Evolutionary conservation across 345 rosid species (phyloP), one percentile per base, ranked within the genome.

Genomic region (Carallia pectinifolia): DNA sequence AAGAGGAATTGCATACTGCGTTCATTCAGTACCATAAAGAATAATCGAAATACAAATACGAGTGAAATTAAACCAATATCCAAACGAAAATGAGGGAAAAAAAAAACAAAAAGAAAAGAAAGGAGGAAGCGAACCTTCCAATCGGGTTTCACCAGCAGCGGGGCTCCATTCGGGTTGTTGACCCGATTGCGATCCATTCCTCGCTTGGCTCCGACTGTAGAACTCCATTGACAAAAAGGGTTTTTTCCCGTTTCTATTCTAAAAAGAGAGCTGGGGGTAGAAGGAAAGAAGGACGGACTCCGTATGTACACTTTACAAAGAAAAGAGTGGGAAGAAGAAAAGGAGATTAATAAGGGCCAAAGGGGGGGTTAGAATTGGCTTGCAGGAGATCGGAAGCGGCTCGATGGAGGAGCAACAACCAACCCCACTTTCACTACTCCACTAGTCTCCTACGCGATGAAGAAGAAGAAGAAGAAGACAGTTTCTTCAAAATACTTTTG

Each of bases 111-210:
- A 9, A 0, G 38, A 36, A 4, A 36, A 6, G 6, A 6, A 36
- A 1, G 0, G 38, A 36, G 38, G 34, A 6, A 47, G 31, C 31
- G n/a, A 4, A 75, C 79, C 79, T 70, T 75, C 79, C 8, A 75
- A 48, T 7, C 71, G 74, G 44, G 74, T 75, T 31, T 68, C 65
- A 50, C 33, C 66, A 0, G 56, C 70, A 0, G 68, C 17, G 7
- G 72, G 64, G 38, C 39, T 69, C 78, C 78, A 74, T 64, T 75
- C 63, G 73, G 63, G 66, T 39, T 53, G 80, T 67, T 79, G 86
- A 54, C 78, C 89, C 71, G 90, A 75, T 40, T 86, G 96, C 13
- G 88, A 83, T 65, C 84, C 93, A 67, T 81, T 84, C 59, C 83
- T 74, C 1, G 76, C 68, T 53, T 86, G 83, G 79, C 72, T 84